Evolutionary conservation across 805 yeast genomes (phyloP), one percentile per base, ranked within the genome.

Genomic region (Barnettozyma vustinii): DNA sequence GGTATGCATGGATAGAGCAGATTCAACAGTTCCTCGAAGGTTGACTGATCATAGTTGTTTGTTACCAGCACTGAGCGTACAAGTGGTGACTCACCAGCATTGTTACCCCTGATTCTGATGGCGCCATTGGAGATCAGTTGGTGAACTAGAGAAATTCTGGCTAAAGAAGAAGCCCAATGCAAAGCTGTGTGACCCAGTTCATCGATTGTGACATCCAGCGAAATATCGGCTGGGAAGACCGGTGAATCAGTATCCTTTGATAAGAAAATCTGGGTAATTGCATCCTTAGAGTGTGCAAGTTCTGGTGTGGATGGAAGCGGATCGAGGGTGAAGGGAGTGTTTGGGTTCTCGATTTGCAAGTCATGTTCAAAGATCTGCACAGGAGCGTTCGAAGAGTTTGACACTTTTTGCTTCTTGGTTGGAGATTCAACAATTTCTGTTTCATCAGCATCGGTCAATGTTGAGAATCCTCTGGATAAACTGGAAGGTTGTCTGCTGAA

Each of bases 121-220:
- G 95, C 83, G 13, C 88, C 87, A 40, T 76, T 72, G 37, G 76
- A 70, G 27, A 94, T 84, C 15, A 88, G 73, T 37, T 82, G 82
- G 40, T 72, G 79, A 3, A 89, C 92, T 45, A 91, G 73, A 3
- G 80, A 70, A 1, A 83, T 67, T 50, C 88, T 80, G 0, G 96
- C 98, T 64, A 94, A 75, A 0, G 97, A 87, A 15, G 97, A 83
- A 4, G 97, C 95, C 95, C 98, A 87, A 66, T 94, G 99, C 49
- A 94, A 73, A 0, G 96, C 89, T 0, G 96, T 85, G 62, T 94
- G 94, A 0, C 98, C 97, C 50, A 84, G 80, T 57, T 87, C 95
- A 66, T 95, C 99, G 41, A 95, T 87, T 1, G 97, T 83, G 32
- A 89, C 87, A 60, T 89, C 94, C 45, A 91, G 73, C 51, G 80